Base-by-base conservation (phyloP, 306 rosid species). In the Vigna mungo region DNA sequence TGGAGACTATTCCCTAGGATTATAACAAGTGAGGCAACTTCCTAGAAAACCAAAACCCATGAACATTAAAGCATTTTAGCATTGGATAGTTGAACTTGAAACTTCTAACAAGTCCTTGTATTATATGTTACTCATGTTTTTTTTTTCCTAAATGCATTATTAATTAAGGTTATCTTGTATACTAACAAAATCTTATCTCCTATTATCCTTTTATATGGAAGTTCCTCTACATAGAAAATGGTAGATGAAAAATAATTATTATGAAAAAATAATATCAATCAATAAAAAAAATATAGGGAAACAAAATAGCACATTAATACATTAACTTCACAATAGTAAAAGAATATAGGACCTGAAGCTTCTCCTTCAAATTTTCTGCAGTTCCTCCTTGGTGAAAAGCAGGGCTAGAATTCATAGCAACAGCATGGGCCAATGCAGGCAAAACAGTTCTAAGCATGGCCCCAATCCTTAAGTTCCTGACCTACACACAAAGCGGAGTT, bases 381-480 rank as follows among this genome's bases (percentile, higher is more conserved):
- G 75, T 84, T 85, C 85, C 89, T 87, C 83, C 89, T 61, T 61
- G 79, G 70, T 39, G 74, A 67, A 72, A 73, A 80, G 80, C 73
- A 76, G 83, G 81, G 56, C 71, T 68, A 53, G 91, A 93, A 81
- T 85, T 86, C 86, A 91, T 81, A 37, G 88, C 79, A 86, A 91
- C 89, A 47, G 98, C 96, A 72, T 91, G 98, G 63, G 96, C 94
- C 80, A 93, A 80, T 23, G 96, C 91, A 70, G 97, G 96, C 77
- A 93, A 88, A 78, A 93, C 91, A 80, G 97, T 93, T 88, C 86
- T 85, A 78, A 90, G 84, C 98, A 93, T 91, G 75, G 97, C 98
- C 77, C 98, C 98, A 78, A 88, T 91, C 66, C 98, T 83, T 79
- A 93, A 84, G 82, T 93, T 91, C 78, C 94, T 84, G 78, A 91